Percentiles rank a stretch among this genome's conserved stretches.
phyloP scores from a whole-genome alignment of 768 basidiomycete genomes.

The Termitomyces sp. region DNA sequence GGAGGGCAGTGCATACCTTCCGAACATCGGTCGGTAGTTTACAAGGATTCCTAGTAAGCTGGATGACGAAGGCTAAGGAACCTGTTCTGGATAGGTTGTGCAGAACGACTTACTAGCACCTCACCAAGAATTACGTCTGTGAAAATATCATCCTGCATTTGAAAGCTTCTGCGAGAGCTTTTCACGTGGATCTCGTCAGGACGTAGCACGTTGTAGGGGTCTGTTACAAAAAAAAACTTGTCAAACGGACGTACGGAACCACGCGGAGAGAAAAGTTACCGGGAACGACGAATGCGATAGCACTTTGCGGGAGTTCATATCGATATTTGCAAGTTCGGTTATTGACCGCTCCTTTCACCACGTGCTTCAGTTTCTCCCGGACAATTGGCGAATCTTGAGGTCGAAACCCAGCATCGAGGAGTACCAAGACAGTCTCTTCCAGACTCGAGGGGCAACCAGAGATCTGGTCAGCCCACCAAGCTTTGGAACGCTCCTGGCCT shows the following conservation, averaged over 20 bases:
- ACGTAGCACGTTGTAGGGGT: conserved; percentile 46
- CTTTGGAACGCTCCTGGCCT: conserved; percentile 40
- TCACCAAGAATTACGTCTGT: conserved; percentile 54
- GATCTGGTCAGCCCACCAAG: conserved; percentile 69
- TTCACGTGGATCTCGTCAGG: conserved; percentile 58
- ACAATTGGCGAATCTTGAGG: conserved; percentile 48
- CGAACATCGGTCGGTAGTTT: conserved; percentile 66
- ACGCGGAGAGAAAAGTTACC: conserved; percentile 36
- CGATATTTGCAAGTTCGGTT: conserved; percentile 37
- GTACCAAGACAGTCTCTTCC: conserved; percentile 57
- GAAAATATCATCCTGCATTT: conserved; percentile 34
- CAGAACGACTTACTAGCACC: conserved; percentile 40
- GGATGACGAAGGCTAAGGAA: background rate
- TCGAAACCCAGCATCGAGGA: conserved; percentile 58
- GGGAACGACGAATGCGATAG: conserved; percentile 59
- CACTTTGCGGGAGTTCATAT: conserved; percentile 55
- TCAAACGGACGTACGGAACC: background rate
- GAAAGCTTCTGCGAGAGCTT: conserved; percentile 40
- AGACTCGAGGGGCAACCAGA: conserved; percentile 60
- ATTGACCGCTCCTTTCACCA: conserved; percentile 43
- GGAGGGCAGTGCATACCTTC: conserved; percentile 37
- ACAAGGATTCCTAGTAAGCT: conserved; percentile 68
- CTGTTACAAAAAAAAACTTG: conserved; percentile 27
- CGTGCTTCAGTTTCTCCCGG: conserved; percentile 47
- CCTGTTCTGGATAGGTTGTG: background rate